phyloP scores from a whole-genome alignment of 768 basidiomycete genomes.

The Rubroboletus pulcherrimus region DNA sequence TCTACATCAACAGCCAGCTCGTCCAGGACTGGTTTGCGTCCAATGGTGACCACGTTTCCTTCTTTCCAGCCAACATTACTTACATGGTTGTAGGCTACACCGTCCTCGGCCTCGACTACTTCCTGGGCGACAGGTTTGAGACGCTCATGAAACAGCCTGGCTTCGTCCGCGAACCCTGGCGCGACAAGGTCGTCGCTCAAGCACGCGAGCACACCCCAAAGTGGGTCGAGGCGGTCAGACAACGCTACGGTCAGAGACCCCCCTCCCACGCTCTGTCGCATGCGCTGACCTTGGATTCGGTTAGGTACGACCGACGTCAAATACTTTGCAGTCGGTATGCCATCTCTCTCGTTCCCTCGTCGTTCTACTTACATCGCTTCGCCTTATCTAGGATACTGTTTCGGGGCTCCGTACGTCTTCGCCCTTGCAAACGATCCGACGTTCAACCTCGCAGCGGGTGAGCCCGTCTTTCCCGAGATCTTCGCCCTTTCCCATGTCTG shows the following conservation, averaged over 20 bases:
- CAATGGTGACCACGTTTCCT: slow-evolving; percentile 38
- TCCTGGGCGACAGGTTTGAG: slow-evolving; percentile 55
- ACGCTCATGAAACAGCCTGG: slow-evolving; percentile 34
- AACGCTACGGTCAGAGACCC: slow-evolving; percentile 40
- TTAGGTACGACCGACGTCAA: slow-evolving; percentile 29
- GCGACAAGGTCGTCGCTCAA: slow-evolving; percentile 30
- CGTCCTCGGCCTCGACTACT: slow-evolving; percentile 61
- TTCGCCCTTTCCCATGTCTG: background rate
- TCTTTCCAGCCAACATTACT: background rate
- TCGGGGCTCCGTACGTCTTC: slow-evolving; percentile 51
- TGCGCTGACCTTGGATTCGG: background rate
- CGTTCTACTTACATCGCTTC: background rate
- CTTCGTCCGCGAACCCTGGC: slow-evolving; percentile 43
- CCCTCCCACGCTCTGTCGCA: slow-evolving; percentile 4
- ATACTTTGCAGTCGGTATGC: slow-evolving; percentile 44
- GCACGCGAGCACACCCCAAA: slow-evolving; percentile 41
- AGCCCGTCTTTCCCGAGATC: background rate
- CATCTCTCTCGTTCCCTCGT: background rate
- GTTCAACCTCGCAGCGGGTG: slow-evolving; percentile 44
- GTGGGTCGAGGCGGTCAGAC: slow-evolving; percentile 51
- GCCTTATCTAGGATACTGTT: slow-evolving; percentile 48
- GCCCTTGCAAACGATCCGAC: slow-evolving; percentile 42
- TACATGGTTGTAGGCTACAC: slow-evolving; percentile 41
- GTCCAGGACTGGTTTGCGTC: slow-evolving; percentile 64
- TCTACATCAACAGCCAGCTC: slow-evolving; percentile 55